These are phyloP conservation scores for Copromyces sp. DNA, from an alignment of 495 filamentous ascomycete species.

Conservation along the genomic window DNA sequence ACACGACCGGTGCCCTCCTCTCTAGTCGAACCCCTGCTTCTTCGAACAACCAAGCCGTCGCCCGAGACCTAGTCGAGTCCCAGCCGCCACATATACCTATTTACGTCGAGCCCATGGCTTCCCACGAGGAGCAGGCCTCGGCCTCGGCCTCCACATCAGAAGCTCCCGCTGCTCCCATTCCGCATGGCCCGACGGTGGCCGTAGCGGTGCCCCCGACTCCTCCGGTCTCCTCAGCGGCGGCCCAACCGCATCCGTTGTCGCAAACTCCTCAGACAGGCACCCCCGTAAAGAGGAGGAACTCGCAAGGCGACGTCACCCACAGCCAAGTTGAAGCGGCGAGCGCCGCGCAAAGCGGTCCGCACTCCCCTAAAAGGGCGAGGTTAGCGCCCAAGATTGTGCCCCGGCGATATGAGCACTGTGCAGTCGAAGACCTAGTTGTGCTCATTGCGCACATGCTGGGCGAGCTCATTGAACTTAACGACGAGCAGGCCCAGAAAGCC, in stretches of 20 bases:
- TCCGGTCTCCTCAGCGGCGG: conserved; percentile 8
- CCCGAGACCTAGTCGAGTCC: conserved; percentile 13
- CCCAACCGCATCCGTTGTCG: conserved; percentile 27
- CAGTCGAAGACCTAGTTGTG: conserved; percentile 73
- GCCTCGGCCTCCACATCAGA: neutral
- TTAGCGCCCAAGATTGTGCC: conserved; percentile 59
- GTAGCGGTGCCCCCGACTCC: neutral
- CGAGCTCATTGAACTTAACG: conserved; percentile 88
- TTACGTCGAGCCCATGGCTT: conserved; percentile 12
- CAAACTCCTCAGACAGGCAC: conserved; percentile 25
- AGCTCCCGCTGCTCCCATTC: conserved; percentile 6
- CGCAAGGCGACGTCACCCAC: conserved; percentile 42
- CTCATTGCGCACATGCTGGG: conserved; percentile 92
- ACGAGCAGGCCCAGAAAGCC: conserved; percentile 72
- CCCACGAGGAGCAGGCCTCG: conserved; percentile 11
- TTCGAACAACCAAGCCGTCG: conserved; percentile 4
- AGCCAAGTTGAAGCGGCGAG: conserved; percentile 1
- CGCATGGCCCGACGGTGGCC: neutral
- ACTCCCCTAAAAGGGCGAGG: conserved; percentile 39
- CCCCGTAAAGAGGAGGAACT: conserved; percentile 35
- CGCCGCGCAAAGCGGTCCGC: conserved; percentile 27
- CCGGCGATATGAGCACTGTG: conserved; percentile 62
- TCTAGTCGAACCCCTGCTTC: conserved; percentile 16
- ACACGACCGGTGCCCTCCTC: conserved; percentile 26
- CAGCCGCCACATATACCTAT: conserved; percentile 11